These are phyloP conservation scores for Tetradesmus lagerheimii DNA, from an alignment of 139 green algal species.

Conservation along the genomic window DNA sequence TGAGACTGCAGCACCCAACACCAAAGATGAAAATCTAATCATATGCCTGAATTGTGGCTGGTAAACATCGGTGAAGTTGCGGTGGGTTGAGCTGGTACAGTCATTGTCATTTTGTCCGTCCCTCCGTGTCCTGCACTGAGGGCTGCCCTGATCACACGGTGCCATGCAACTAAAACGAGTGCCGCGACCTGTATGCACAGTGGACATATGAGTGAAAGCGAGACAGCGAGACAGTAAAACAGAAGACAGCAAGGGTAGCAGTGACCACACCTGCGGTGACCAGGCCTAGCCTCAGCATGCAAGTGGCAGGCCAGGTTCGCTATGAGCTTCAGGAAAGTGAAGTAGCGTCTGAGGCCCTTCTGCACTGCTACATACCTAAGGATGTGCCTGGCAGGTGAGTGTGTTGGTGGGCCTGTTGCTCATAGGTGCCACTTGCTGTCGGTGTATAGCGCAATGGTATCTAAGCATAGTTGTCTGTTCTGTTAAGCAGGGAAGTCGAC, in stretches of 20 bases:
- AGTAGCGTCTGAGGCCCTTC: neutral
- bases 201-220: too few species aligned
- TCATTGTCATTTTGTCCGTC: neutral
- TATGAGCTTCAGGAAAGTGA: constrained; percentile 21
- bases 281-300: neutral
- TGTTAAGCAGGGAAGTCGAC: constrained; percentile 15
- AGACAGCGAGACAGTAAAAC: neutral
- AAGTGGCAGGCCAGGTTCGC: neutral
- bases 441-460: neutral
- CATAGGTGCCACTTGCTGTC: neutral
- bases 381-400: constrained; percentile 7
- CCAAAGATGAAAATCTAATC: neutral
- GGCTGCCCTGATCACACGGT: neutral
- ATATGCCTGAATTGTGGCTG: neutral
- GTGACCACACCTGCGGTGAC: neutral
- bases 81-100: neutral
- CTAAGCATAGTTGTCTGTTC: neutral
- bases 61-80: neutral
- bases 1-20: neutral
- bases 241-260: neutral
- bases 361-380: constrained; percentile 34
- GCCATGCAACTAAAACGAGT: too few species aligned
- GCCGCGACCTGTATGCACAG: too few species aligned
- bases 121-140: neutral
- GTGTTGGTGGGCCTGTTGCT: neutral